Evolutionary conservation across 2,329 filamentous ascomycete genomes (phyloP), one percentile per base, ranked within the genome.

Genomic region (Epichloe brachyelytri): DNA sequence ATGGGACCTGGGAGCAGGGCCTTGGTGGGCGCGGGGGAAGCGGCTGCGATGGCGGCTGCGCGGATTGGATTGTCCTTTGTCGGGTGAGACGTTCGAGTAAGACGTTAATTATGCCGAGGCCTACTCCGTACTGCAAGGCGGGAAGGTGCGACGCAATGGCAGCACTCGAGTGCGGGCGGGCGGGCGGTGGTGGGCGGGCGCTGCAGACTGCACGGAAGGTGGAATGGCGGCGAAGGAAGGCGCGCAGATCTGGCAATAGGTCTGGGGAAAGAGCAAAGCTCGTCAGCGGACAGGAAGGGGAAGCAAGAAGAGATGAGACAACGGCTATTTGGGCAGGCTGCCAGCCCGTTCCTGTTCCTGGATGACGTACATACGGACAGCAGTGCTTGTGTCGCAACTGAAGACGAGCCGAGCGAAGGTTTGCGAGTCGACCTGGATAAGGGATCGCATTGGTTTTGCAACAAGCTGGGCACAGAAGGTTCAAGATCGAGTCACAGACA

Each of bases 291-390:
- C 26, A 26, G 14, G 38, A 33, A 30, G 30, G 19, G 33, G 38
- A 20, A 34, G 12, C 20, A 19, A 34, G 17, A 30, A 11, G 26
- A 30, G 8, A 11, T 10, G 26, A 30, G 26, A 30, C 26, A 30
- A 30, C 26, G 26, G 26, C 26, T 30, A 30, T 30, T 30, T 10
- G 26, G 8, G 26, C 26, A 30, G 26, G 26, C 7, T 30, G 26
- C 26, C 20, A 40, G 37, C 22, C 36, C 20, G 26, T 30, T 10
- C 26, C 26, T 4, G 49, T 46, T 44, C 49, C 49, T 40, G 43
- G 43, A 41, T 41, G 37, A 50, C 49, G 43, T 50, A 50, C 49
- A 36, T 50, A 46, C 49, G 22, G 36, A 38, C 14, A 40, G n/a
- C 7, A 34, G 26, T 22, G 49, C 37, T 38, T 45, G 14, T 14